A percentile compares a stretch with the other conserved stretches of the same genome.
phyloP scores from a whole-genome alignment of 371 early-diverging fungal genomes.

The Blakeslea trispora region DNA sequence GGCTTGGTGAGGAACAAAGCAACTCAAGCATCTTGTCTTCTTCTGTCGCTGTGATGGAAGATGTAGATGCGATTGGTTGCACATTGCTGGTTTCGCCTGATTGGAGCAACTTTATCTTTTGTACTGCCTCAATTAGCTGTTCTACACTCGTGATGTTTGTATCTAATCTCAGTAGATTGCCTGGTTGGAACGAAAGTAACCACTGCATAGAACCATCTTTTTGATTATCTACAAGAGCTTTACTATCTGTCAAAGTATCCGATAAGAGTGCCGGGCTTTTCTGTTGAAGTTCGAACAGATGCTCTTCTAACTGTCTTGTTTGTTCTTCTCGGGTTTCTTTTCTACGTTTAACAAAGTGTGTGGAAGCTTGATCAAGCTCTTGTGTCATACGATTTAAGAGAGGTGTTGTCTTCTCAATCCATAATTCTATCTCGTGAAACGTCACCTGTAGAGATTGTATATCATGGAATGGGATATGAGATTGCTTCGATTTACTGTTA shows the following conservation, averaged over 20 bases:
- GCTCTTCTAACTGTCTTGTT: constrained; percentile 7
- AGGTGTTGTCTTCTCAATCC: constrained; percentile 56
- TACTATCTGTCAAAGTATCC: background rate
- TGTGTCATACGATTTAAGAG: constrained; percentile 48
- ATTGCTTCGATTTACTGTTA: constrained; percentile 30
- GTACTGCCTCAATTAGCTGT: constrained; percentile 39
- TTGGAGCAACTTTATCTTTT: constrained; percentile 30
- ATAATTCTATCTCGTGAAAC: constrained; percentile 36
- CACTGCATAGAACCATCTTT: constrained; percentile 23
- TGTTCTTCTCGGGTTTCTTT: background rate
- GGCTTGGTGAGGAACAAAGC: constrained; percentile 10
- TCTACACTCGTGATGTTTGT: constrained; percentile 43
- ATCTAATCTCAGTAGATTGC: constrained; percentile 33
- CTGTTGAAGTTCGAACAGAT: constrained; percentile 13
- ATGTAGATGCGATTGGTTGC: background rate
- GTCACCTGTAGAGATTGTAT: constrained; percentile 53
- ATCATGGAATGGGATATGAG: constrained; percentile 38
- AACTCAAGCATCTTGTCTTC: constrained; percentile 16
- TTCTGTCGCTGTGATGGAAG: background rate
- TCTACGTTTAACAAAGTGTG: constrained; percentile 39
- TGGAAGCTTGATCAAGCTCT: constrained; percentile 51
- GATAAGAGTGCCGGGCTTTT: background rate
- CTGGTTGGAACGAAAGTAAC: constrained; percentile 40
- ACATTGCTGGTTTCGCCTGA: constrained; percentile 1
- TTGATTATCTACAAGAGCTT: background rate